These are phyloP conservation scores for Cryphonectria naterciae DNA, from an alignment of 2,329 filamentous ascomycete genomes.

Conservation along the genomic window DNA sequence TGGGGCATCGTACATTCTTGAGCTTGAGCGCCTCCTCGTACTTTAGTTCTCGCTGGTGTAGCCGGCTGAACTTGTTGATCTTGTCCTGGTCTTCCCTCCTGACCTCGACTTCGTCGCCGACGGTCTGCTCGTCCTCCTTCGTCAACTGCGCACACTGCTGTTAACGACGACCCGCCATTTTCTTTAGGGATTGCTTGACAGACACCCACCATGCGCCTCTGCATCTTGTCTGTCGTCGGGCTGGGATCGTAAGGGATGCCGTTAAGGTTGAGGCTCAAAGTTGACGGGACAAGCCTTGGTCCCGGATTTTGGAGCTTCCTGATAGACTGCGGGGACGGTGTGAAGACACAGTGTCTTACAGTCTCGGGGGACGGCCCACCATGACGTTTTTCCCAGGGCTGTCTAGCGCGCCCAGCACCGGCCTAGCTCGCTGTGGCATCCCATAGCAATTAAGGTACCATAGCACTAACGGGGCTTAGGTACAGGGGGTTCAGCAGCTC, in stretches of 20 bases:
- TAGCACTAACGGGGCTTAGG: not conserved
- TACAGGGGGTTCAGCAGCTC: not conserved
- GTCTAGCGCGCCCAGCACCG: conserved; percentile 10
- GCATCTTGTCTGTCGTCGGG: conserved; percentile 42
- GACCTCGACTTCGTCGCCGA: conserved; percentile 85
- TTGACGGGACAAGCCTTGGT: not conserved
- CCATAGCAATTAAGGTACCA: not conserved
- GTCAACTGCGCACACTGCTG: conserved; percentile 66
- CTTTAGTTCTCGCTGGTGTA: conserved; percentile 82
- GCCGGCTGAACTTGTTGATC: conserved; percentile 95
- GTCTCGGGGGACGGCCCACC: not conserved
- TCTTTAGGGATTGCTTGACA: not conserved
- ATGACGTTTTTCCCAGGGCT: conserved; percentile 17
- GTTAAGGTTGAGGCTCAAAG: conserved; percentile 7
- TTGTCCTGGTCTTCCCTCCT: conserved; percentile 97
- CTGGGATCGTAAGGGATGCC: not conserved
- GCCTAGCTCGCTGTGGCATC: too few relatives aligned
- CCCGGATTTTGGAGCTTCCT: not conserved
- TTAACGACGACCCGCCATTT: conserved; percentile 21
- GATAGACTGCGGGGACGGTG: conserved; percentile 27
- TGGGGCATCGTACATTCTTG: conserved; percentile 68
- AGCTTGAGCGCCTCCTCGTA: conserved; percentile 79
- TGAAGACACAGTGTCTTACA: conserved; percentile 5
- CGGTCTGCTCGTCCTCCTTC: conserved; percentile 85
- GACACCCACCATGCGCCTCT: conserved; percentile 61